phyloP scores from a whole-genome alignment of 2,329 filamentous ascomycete genomes.

The Aaosphaeria pasadenensis region DNA sequence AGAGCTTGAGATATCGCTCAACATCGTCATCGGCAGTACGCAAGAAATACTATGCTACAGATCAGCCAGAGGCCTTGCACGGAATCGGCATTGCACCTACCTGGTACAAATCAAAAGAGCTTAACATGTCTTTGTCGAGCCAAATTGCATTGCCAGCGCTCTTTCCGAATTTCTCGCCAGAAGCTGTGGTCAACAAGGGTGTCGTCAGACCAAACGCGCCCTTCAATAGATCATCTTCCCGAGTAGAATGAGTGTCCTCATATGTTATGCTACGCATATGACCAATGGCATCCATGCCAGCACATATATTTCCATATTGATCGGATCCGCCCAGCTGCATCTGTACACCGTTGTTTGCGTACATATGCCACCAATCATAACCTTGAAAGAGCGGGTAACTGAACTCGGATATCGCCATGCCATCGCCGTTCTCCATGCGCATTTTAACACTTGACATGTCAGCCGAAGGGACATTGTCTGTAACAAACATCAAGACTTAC shows the following conservation, averaged over 20 bases:
- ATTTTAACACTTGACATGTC: conserved; percentile 62
- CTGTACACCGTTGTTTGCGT: conserved; percentile 64
- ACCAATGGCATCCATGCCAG: conserved; percentile 83
- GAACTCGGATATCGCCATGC: conserved; percentile 94
- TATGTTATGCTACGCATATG: conserved; percentile 55
- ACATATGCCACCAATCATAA: conserved; percentile 96
- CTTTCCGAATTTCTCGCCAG: conserved; percentile 92
- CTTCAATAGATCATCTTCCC: conserved; percentile 36
- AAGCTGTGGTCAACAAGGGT: conserved; percentile 79
- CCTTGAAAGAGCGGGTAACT: conserved; percentile 89
- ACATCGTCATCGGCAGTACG: conserved; percentile 78
- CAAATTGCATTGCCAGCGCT: conserved; percentile 91
- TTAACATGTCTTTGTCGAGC: conserved; percentile 80
- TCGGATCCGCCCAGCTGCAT: conserved; percentile 94
- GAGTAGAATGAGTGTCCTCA: conserved; percentile 6
- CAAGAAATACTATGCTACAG: conserved; percentile 69
- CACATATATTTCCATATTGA: conserved; percentile 93
- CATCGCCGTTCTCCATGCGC: conserved; percentile 79
- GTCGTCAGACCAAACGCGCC: conserved; percentile 82
- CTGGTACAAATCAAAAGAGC: conserved; percentile 79
- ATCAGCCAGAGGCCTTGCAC: not conserved
- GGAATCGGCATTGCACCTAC: conserved; percentile 33
- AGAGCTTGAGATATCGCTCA: conserved; percentile 77
- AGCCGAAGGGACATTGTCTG: conserved; percentile 12
- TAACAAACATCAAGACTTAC: conserved; percentile 51